Conservation (phyloP, 2,329 filamentous ascomycete genomes). For the Xylariaceae sp. region DNA sequence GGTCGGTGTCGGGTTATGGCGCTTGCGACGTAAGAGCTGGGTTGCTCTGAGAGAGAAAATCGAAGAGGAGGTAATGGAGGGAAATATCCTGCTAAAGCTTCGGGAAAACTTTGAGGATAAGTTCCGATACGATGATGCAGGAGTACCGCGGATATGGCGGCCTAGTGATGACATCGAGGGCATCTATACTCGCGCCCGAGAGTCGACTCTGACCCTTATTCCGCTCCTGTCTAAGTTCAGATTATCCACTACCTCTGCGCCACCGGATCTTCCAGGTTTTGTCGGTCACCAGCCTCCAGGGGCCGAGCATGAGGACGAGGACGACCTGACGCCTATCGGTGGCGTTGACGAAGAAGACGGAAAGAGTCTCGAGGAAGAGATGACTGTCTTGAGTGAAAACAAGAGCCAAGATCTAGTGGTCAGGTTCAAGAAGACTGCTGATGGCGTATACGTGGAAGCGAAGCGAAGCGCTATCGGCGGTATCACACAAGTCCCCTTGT, state of each 20-base stretch:
- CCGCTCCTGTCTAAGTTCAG: conserved; percentile 86
- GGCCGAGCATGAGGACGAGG: conserved; percentile 81
- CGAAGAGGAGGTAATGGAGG: conserved; percentile 97
- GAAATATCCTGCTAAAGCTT: conserved; percentile 91
- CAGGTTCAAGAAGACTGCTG: conserved; percentile 96
- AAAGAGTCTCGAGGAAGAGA: conserved; percentile 94
- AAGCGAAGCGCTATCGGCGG: conserved; percentile 96
- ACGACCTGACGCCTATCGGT: conserved; percentile 85
- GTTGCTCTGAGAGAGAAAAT: conserved; percentile 85
- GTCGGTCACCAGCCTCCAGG: conserved; percentile 77
- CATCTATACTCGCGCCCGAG: conserved; percentile 86
- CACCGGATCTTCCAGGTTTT: conserved; percentile 83
- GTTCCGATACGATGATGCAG: conserved; percentile 94
- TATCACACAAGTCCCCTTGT: conserved; percentile 89
- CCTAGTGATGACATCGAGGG: conserved; percentile 97
- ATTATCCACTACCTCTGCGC: conserved; percentile 70
- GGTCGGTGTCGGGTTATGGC: conserved; percentile 90
- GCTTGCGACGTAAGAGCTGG: conserved; percentile 92
- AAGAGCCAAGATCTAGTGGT: conserved; percentile 91
- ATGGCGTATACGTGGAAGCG: conserved; percentile 96
- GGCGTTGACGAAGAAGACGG: conserved; percentile 94
- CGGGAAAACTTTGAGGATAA: conserved; percentile 99
- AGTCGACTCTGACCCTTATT: conserved; percentile 89
- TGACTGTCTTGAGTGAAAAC: conserved; percentile 87
- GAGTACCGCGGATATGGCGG: conserved; percentile 94